A percentile compares a stretch with the other conserved stretches of the same genome.
These are phyloP conservation scores for Poterioochromonas sp. DNA, from an alignment of 352 stramenopile genomes.

Conservation along the genomic window DNA sequence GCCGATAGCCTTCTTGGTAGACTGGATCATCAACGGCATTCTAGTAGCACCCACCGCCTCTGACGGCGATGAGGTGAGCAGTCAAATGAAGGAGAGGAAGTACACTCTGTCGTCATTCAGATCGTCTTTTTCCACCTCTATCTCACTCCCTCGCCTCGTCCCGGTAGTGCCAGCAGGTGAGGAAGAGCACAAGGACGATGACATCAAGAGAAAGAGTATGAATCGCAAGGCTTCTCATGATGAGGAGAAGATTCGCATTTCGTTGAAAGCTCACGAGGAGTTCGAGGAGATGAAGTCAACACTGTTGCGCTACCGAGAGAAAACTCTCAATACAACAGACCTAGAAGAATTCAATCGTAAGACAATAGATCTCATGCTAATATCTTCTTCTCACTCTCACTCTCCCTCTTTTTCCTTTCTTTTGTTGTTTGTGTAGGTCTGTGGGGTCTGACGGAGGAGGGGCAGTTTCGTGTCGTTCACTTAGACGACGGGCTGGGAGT, in stretches of 20 bases:
- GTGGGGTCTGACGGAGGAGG: not conserved
- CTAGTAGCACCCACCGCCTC: not conserved
- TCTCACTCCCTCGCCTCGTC: too few relatives aligned
- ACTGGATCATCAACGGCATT: not conserved
- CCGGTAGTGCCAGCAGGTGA: too few relatives aligned
- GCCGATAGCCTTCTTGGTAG: not conserved
- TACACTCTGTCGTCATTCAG: too few relatives aligned
- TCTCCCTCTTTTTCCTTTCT: not conserved
- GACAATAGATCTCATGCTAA: slow-evolving; percentile 8
- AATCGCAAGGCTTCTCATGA: slow-evolving; percentile 7
- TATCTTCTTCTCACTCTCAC: slow-evolving; percentile 2
- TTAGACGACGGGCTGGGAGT: too few relatives aligned
- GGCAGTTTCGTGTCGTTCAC: too few relatives aligned
- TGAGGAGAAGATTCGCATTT: slow-evolving; percentile 5
- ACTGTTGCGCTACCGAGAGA: slow-evolving; percentile 1
- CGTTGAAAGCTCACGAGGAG: not conserved
- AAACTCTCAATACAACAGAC: slow-evolving; percentile 1
- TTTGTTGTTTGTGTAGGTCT: too few relatives aligned
- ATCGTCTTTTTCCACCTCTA: too few relatives aligned
- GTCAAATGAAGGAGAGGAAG: too few relatives aligned
- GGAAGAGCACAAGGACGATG: too few relatives aligned
- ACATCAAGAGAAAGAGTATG: too few relatives aligned
- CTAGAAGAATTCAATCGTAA: slow-evolving; percentile 12
- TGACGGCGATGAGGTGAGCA: too few relatives aligned
- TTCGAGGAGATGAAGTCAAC: slow-evolving; percentile 3